phyloP scores from a whole-genome alignment of 441 rosid genomes.

The Hura crepitans region DNA sequence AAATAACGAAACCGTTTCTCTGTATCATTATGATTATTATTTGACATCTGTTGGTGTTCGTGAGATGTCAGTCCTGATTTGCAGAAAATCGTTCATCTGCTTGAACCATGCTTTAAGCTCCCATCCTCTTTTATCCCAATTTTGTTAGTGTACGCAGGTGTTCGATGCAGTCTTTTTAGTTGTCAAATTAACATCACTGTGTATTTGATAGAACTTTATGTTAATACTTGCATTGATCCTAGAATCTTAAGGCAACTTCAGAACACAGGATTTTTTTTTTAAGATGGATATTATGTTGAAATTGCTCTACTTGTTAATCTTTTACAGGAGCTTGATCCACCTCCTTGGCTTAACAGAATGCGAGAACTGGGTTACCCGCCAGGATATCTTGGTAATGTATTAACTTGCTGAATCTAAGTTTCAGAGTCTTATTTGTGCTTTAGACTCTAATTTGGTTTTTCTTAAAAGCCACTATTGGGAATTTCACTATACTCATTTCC shows the following conservation, averaged over 20 bases:
- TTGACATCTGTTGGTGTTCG: too few species aligned
- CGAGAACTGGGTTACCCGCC: constrained; percentile 96
- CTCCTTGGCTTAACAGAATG: constrained; percentile 97
- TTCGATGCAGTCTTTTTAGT: not conserved
- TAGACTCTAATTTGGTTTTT: not conserved
- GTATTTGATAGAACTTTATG: not conserved
- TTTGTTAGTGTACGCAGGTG: not conserved
- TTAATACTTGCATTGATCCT: not conserved
- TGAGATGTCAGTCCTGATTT: not conserved
- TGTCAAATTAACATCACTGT: not conserved
- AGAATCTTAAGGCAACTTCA: not conserved
- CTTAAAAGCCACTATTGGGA: not conserved
- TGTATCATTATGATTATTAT: too few species aligned
- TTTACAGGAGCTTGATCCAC: constrained; percentile 88
- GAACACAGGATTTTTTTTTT: not conserved
- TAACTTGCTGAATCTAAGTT: not conserved
- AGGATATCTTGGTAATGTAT: constrained; percentile 70
- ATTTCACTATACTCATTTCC: not conserved
- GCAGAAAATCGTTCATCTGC: not conserved
- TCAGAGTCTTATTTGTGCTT: not conserved
- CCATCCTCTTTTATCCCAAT: not conserved
- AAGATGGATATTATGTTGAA: not conserved
- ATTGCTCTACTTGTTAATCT: not conserved
- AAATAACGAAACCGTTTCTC: too few species aligned
- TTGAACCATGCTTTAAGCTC: not conserved